phyloP scores from a whole-genome alignment of 345 rosid species.

The Raphanus sativus region DNA sequence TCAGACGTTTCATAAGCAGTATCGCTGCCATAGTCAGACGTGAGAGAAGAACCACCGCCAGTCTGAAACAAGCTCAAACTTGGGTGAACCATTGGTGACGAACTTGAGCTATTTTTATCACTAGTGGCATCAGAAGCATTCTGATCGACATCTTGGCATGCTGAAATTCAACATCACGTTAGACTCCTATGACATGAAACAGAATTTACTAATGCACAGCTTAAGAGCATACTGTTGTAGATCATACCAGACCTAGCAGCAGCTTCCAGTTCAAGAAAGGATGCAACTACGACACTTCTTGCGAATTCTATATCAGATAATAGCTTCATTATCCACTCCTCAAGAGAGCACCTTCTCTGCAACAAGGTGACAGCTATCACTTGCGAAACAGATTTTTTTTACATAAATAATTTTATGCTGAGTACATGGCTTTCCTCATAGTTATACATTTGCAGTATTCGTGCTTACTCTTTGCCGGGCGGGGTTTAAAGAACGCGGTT shows the following conservation, averaged over 20 bases:
- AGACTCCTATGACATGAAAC: constrained; percentile 16
- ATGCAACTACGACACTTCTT: constrained; percentile 81
- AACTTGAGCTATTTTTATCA: constrained; percentile 44
- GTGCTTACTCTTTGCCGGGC: background rate
- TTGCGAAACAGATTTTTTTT: constrained; percentile 17
- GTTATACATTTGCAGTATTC: background rate
- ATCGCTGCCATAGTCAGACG: constrained; percentile 95
- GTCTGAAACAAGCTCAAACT: constrained; percentile 52
- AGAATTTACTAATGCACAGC: constrained; percentile 9
- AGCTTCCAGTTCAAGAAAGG: constrained; percentile 98
- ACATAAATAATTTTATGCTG: constrained; percentile 12
- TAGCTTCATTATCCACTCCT: constrained; percentile 95
- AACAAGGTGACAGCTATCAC: constrained; percentile 42
- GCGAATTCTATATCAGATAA: constrained; percentile 93
- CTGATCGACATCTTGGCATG: constrained; percentile 79
- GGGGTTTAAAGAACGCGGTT: background rate
- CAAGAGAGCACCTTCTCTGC: constrained; percentile 95
- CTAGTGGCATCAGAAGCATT: constrained; percentile 50
- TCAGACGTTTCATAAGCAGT: constrained; percentile 93
- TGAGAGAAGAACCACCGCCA: constrained; percentile 67
- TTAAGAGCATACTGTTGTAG: constrained; percentile 21
- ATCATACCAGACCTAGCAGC: constrained; percentile 96
- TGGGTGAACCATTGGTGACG: constrained; percentile 49
- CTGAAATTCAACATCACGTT: constrained; percentile 48
- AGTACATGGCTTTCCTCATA: constrained; percentile 24